phyloP scores from a whole-genome alignment of 1,284 basidiomycete genomes.

The Marasmius oreades region DNA sequence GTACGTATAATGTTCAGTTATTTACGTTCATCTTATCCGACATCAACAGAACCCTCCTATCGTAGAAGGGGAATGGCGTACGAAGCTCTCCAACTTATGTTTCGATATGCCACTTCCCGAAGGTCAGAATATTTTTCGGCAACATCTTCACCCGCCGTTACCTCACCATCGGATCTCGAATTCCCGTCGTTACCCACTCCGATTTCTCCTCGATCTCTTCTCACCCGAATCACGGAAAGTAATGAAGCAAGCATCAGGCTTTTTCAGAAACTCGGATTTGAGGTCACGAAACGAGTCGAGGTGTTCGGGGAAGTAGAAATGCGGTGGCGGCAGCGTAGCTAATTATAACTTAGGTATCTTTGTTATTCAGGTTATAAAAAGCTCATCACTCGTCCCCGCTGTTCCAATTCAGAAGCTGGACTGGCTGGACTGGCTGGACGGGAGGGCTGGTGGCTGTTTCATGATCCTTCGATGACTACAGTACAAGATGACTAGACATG shows the following conservation, averaged over 20 bases:
- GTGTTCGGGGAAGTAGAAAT: slow-evolving; percentile 79
- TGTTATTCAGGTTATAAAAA: too few relatives aligned
- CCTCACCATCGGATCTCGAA: not conserved
- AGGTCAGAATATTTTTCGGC: slow-evolving; percentile 15
- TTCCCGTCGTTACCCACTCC: slow-evolving; percentile 12
- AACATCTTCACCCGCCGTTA: not conserved
- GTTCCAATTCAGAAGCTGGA: too few relatives aligned
- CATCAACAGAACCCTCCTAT: slow-evolving; percentile 27
- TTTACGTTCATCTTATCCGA: not conserved
- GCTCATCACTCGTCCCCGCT: too few relatives aligned
- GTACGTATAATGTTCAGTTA: slow-evolving; percentile 25
- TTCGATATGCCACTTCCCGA: slow-evolving; percentile 55
- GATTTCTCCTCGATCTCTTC: slow-evolving; percentile 38
- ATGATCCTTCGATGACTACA: too few relatives aligned
- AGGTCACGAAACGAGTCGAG: slow-evolving; percentile 56
- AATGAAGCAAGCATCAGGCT: slow-evolving; percentile 58
- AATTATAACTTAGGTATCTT: not conserved
- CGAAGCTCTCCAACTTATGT: slow-evolving; percentile 63
- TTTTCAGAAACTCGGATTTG: slow-evolving; percentile 70
- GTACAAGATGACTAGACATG: too few relatives aligned
- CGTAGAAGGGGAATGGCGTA: slow-evolving; percentile 65
- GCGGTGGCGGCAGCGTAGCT: slow-evolving; percentile 31
- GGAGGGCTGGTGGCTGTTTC: too few relatives aligned
- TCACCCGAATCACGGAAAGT: slow-evolving; percentile 52
- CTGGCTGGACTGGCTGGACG: too few relatives aligned